A percentile compares a stretch with the other conserved stretches of the same genome.
These are phyloP conservation scores for Lactarius indigo DNA, from an alignment of 768 basidiomycete genomes.

Conservation along the genomic window DNA sequence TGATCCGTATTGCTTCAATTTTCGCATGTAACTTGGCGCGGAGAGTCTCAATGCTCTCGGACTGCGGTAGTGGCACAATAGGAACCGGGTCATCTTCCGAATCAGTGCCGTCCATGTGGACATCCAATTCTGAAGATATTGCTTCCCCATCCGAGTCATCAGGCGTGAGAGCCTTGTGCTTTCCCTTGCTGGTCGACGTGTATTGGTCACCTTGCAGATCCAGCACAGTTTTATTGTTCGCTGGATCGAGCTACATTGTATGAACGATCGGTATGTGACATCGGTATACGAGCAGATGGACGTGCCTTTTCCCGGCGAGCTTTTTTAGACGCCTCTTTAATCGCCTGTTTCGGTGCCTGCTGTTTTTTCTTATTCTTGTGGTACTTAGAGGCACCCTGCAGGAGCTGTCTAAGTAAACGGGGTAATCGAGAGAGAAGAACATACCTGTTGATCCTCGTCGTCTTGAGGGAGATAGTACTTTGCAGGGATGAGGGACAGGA, in stretches of 20 bases:
- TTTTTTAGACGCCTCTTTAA: constrained; percentile 87
- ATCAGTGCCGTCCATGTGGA: constrained; percentile 31
- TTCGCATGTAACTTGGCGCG: constrained; percentile 72
- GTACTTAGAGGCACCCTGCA: constrained; percentile 60
- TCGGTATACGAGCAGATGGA: not conserved
- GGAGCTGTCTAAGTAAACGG: not conserved
- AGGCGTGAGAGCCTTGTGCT: constrained; percentile 43
- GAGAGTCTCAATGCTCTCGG: constrained; percentile 59
- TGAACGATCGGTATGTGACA: not conserved
- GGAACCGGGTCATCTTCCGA: constrained; percentile 33
- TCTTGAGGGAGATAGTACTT: constrained; percentile 81
- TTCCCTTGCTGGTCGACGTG: constrained; percentile 38
- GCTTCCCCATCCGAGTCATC: constrained; percentile 32
- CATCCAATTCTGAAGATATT: constrained; percentile 40
- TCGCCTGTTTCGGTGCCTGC: constrained; percentile 73
- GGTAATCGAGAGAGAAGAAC: constrained; percentile 17
- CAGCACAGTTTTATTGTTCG: constrained; percentile 74
- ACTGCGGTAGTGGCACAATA: constrained; percentile 58
- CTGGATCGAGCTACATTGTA: constrained; percentile 78
- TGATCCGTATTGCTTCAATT: constrained; percentile 64
- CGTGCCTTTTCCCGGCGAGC: constrained; percentile 82
- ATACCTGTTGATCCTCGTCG: constrained; percentile 63
- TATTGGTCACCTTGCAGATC: constrained; percentile 41
- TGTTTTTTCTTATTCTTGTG: constrained; percentile 84
- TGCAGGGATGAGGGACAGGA: constrained; percentile 83